Evolutionary conservation across 2,329 filamentous ascomycete species (phyloP).

Genomic region (Alternaria arborescens): DNA sequence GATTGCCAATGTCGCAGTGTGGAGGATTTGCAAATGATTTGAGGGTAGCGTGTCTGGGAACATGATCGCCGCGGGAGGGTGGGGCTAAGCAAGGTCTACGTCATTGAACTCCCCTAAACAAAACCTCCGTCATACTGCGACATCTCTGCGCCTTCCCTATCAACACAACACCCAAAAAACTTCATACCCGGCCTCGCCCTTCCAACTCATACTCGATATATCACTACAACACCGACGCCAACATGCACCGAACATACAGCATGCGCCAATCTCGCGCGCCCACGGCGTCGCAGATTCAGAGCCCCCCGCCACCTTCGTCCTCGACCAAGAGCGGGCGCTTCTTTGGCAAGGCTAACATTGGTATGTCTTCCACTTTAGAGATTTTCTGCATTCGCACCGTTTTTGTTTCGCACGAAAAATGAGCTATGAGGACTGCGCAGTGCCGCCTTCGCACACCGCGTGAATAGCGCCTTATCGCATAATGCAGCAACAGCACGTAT

Average conservation of each 20-base stretch:
- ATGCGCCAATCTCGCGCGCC: slow-evolving; percentile 92
- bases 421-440: not conserved
- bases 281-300: slow-evolving; percentile 90
- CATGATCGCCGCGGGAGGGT: slow-evolving; percentile 21
- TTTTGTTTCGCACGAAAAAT: not conserved
- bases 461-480: not conserved
- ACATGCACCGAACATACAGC: slow-evolving; percentile 93
- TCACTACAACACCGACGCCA: slow-evolving; percentile 19
- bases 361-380: slow-evolving; percentile 63
- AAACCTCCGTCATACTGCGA: slow-evolving; percentile 30
- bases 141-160: slow-evolving; percentile 13
- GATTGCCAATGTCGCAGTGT: slow-evolving; percentile 17
- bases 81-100: slow-evolving; percentile 20
- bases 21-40: slow-evolving; percentile 21
- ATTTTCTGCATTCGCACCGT: not conserved
- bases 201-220: not conserved
- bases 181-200: not conserved
- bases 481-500: not conserved
- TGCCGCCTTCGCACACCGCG: not conserved
- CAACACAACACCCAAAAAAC: slow-evolving; percentile 18
- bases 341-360: slow-evolving; percentile 85
- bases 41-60: slow-evolving; percentile 14
- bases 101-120: slow-evolving; percentile 34
- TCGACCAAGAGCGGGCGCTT: slow-evolving; percentile 90
- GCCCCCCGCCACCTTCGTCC: slow-evolving; percentile 89